These are phyloP conservation scores for Colletotrichum horii DNA, from an alignment of 2,329 filamentous ascomycete species.

Conservation along the genomic window DNA sequence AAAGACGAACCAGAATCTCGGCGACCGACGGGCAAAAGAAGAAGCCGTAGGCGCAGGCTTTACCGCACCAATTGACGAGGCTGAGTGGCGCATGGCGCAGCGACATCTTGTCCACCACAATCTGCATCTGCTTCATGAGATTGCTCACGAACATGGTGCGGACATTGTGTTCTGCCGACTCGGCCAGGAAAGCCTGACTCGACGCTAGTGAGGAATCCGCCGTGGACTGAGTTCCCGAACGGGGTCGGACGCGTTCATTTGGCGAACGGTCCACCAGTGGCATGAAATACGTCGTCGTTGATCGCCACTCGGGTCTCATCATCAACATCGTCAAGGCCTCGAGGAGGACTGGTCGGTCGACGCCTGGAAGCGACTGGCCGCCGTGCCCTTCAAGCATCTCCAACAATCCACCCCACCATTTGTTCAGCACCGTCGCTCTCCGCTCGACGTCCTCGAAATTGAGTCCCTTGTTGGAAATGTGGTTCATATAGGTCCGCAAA, in stretches of 20 bases:
- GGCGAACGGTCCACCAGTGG: slow-evolving; percentile 63
- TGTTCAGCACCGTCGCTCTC: slow-evolving; percentile 79
- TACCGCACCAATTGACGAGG: slow-evolving; percentile 85
- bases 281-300: slow-evolving; percentile 71
- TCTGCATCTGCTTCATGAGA: slow-evolving; percentile 80
- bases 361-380: slow-evolving; percentile 76
- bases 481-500: slow-evolving; percentile 70
- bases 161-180: slow-evolving; percentile 86
- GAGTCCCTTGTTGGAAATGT: slow-evolving; percentile 68
- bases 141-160: slow-evolving; percentile 86
- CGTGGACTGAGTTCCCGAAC: slow-evolving; percentile 51
- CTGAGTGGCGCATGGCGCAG: slow-evolving; percentile 69
- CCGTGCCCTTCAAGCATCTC: slow-evolving; percentile 78
- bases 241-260: slow-evolving; percentile 48
- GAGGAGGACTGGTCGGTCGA: slow-evolving; percentile 81
- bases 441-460: slow-evolving; percentile 84
- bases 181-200: slow-evolving; percentile 59
- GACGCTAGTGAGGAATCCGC: slow-evolving; percentile 72
- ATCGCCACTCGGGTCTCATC: slow-evolving; percentile 87
- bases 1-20: slow-evolving; percentile 82
- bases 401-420: slow-evolving; percentile 86
- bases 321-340: slow-evolving; percentile 83
- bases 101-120: slow-evolving; percentile 90
- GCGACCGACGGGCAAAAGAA: slow-evolving; percentile 89
- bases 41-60: slow-evolving; percentile 90